These are phyloP conservation scores for Lotmaria passim DNA, from an alignment of 208 protist genomes.

Conservation along the genomic window DNA sequence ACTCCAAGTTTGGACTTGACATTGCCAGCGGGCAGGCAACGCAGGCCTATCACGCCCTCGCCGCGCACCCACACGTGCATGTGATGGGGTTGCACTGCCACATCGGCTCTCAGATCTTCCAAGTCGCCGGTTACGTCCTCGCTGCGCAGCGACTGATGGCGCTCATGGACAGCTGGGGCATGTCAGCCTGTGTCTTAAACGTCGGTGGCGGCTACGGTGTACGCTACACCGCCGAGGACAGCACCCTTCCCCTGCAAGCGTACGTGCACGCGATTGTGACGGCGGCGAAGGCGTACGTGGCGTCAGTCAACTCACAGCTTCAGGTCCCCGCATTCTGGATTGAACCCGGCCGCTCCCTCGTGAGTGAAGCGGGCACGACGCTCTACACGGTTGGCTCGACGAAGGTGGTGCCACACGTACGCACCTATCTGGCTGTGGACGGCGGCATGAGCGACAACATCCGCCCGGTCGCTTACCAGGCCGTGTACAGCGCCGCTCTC, in stretches of 20 bases:
- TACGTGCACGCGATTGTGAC: conserved; percentile 6
- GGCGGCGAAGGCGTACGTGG: conserved; percentile 8
- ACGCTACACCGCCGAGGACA: conserved; percentile 13
- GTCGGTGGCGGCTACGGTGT: conserved; percentile 20
- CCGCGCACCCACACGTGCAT: neutral
- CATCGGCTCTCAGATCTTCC: conserved; percentile 24
- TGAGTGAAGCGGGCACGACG: conserved; percentile 19
- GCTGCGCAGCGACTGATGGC: conserved; percentile 12
- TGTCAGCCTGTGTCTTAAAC: conserved; percentile 15
- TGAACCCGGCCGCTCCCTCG: conserved; percentile 15
- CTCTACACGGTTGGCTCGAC: conserved; percentile 11
- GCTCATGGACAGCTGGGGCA: conserved; percentile 15
- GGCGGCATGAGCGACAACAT: conserved; percentile 27
- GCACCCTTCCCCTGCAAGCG: neutral
- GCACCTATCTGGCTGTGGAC: conserved; percentile 18
- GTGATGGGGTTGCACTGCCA: conserved; percentile 27
- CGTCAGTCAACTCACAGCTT: neutral
- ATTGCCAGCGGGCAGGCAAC: conserved; percentile 19
- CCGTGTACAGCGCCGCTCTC: conserved; percentile 11
- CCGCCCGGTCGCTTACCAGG: conserved; percentile 18
- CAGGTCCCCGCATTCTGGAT: conserved; percentile 12
- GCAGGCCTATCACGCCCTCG: conserved; percentile 4
- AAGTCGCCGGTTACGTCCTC: conserved; percentile 1
- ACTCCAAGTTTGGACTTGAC: conserved; percentile 20
- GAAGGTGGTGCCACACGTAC: conserved; percentile 5